A percentile compares a stretch with the other conserved stretches of the same genome.
phyloP scores from a whole-genome alignment of 495 filamentous ascomycete genomes.

The Astrocystis sublimbata region DNA sequence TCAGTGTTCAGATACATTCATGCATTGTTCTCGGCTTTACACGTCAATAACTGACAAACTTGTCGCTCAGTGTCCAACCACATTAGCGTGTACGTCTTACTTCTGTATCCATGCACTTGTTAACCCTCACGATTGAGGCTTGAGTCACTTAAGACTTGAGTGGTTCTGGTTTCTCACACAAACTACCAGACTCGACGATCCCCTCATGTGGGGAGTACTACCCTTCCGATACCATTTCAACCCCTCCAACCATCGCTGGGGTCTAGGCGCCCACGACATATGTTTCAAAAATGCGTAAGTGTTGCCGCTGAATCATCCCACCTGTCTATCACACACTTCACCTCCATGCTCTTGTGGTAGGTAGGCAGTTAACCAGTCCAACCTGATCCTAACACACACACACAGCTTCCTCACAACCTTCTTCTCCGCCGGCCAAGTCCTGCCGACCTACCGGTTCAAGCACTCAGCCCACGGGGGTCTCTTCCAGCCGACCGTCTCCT shows the following conservation, averaged over 20 bases:
- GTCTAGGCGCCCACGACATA: slow-evolving; percentile 87
- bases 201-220: slow-evolving; percentile 85
- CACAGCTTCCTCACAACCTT: slow-evolving; percentile 60
- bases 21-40: no score
- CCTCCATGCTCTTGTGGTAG: no score
- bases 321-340: no score
- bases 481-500: slow-evolving; percentile 85
- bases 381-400: no score
- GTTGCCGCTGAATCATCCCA: no score
- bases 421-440: slow-evolving; percentile 83
- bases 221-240: slow-evolving; percentile 69
- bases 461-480: slow-evolving; percentile 75
- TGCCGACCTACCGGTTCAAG: slow-evolving; percentile 79
- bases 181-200: slow-evolving; percentile 81
- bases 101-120: slow-evolving; percentile 7
- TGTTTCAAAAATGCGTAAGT: slow-evolving; percentile 73
- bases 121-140: no score
- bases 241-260: slow-evolving; percentile 78
- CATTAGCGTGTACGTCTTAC: slow-evolving; percentile 81
- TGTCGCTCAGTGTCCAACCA: slow-evolving; percentile 90
- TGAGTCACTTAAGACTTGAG: no score
- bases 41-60: no score
- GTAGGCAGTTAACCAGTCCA: no score
- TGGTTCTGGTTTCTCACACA: no score
- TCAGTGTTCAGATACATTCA: no score